Evolutionary conservation across 139 green algal species (phyloP).

Genomic region (Chlorella sp.): DNA sequence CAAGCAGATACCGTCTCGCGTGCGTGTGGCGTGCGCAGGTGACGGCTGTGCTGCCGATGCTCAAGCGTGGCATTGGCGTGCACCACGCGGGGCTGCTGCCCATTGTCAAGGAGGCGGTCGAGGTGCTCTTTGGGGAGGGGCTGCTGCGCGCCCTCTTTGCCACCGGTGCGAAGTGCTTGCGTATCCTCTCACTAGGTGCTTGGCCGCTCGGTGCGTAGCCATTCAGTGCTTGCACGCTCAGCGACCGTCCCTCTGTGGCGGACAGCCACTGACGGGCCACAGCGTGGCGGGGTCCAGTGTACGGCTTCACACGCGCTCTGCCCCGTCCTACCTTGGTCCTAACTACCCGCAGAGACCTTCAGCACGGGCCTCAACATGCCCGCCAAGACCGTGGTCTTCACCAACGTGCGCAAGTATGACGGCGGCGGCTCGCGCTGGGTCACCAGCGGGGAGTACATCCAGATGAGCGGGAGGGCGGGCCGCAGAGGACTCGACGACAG

Average conservation of each 20-base stretch:
- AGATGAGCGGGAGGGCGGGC: constrained; percentile 95
- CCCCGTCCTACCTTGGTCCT: not conserved
- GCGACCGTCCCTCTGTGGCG: not conserved
- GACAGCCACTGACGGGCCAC: not conserved
- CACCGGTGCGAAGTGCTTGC: constrained; percentile 53
- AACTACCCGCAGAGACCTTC: constrained; percentile 77
- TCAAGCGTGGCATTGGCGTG: constrained; percentile 76
- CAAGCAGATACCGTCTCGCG: no score
- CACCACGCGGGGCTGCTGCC: constrained; percentile 85
- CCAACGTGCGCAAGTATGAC: constrained; percentile 87
- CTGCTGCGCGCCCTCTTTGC: constrained; percentile 70
- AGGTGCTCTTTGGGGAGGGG: constrained; percentile 88
- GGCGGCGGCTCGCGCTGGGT: constrained; percentile 59
- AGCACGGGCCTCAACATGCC: constrained; percentile 98
- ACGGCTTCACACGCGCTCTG: not conserved
- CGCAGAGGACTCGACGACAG: constrained; percentile 84
- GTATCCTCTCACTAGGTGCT: not conserved
- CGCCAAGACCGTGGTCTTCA: constrained; percentile 93
- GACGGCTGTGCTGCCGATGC: constrained; percentile 51
- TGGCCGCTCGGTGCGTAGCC: not conserved
- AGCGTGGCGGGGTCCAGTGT: not conserved
- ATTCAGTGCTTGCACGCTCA: not conserved
- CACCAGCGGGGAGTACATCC: constrained; percentile 88
- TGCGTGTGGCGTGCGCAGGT: no score
- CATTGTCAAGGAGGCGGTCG: constrained; percentile 93